Percentiles rank a stretch among this genome's conserved stretches.
Conservation (phyloP, 352 stramenopile species). For the Aphanomyces invadans region DNA sequence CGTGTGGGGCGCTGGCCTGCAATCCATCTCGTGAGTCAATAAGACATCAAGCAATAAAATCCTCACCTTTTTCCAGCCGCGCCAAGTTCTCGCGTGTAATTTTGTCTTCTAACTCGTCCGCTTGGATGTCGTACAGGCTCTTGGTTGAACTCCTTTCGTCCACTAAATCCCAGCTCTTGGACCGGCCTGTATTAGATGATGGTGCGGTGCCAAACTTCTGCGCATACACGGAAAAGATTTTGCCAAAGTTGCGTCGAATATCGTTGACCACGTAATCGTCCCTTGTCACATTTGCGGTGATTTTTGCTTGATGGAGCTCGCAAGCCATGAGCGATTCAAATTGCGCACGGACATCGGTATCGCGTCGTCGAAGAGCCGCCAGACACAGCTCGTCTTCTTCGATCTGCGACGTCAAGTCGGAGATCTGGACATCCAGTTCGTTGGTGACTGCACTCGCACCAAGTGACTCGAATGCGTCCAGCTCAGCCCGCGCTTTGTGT, state of each 20-base stretch:
- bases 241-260: constrained; percentile 15
- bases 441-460: constrained; percentile 44
- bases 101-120: constrained; percentile 1
- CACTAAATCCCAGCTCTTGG: background rate
- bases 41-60: background rate
- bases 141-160: background rate
- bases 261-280: background rate
- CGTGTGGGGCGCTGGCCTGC: constrained; percentile 17
- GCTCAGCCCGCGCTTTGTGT: constrained; percentile 36
- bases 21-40: too few relatives aligned
- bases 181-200: background rate
- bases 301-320: background rate
- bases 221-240: constrained; percentile 20
- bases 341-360: constrained; percentile 8
- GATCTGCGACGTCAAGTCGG: constrained; percentile 4
- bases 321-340: constrained; percentile 1
- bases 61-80: constrained; percentile 17
- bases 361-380: background rate
- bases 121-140: background rate
- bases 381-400: constrained; percentile 20
- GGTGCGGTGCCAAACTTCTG: background rate
- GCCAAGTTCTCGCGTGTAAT: constrained; percentile 20
- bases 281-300: background rate
- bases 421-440: constrained; percentile 31
- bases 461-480: constrained; percentile 41